Percentiles rank a stretch among this genome's conserved stretches.
These are phyloP conservation scores for Ustilago esculenta DNA, from an alignment of 1,284 basidiomycete genomes.

Conservation along the genomic window DNA sequence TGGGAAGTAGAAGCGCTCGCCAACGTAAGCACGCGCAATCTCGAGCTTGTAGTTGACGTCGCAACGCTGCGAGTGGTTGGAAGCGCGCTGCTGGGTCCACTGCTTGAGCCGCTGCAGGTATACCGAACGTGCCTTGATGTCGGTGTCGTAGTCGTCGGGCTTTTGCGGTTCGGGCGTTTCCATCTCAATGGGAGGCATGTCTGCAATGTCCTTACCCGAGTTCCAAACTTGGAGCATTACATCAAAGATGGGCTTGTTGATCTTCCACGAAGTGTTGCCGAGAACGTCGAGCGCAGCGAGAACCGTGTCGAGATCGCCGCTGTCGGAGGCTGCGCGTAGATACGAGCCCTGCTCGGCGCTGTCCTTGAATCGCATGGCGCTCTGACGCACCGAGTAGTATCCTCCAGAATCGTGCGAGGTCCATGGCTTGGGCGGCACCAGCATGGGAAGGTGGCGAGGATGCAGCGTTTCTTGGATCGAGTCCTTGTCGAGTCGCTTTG, in stretches of 20 bases:
- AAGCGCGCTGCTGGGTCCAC: slow-evolving; percentile 67
- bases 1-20: slow-evolving; percentile 89
- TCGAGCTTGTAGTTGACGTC: slow-evolving; percentile 97
- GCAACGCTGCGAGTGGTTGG: slow-evolving; percentile 83
- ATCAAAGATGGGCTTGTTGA: slow-evolving; percentile 82
- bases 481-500: slow-evolving; percentile 82
- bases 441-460: slow-evolving; percentile 94
- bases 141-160: slow-evolving; percentile 74
- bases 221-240: slow-evolving; percentile 86
- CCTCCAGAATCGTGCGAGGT: slow-evolving; percentile 80
- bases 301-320: slow-evolving; percentile 83
- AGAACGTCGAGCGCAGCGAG: slow-evolving; percentile 90
- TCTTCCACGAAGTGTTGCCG: slow-evolving; percentile 87
- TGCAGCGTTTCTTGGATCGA: slow-evolving; percentile 80
- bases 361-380: slow-evolving; percentile 88
- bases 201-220: slow-evolving; percentile 68
- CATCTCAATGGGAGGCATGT: slow-evolving; percentile 67
- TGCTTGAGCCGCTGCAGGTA: slow-evolving; percentile 75
- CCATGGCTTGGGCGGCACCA: slow-evolving; percentile 91
- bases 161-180: slow-evolving; percentile 71
- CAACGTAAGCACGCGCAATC: slow-evolving; percentile 88
- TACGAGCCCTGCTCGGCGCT: slow-evolving; percentile 85
- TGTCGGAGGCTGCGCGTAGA: slow-evolving; percentile 78
- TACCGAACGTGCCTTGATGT: slow-evolving; percentile 75
- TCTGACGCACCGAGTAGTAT: slow-evolving; percentile 72